Evolutionary conservation across 2,329 filamentous ascomycete species (phyloP).

Genomic region (Penicillium sp.): DNA sequence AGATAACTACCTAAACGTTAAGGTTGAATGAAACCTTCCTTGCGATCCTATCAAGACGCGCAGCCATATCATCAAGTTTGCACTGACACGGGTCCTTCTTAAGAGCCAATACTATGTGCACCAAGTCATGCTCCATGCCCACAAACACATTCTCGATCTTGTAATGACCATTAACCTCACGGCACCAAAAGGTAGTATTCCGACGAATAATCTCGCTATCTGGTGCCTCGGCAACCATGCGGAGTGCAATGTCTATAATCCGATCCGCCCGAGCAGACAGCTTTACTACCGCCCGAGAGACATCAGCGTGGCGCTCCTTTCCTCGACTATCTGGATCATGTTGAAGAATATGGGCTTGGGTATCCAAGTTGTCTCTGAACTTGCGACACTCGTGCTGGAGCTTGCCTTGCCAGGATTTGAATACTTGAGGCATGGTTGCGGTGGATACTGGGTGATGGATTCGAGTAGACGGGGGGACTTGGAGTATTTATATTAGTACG

Average conservation of each 20-base stretch:
- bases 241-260: not conserved
- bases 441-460: not conserved
- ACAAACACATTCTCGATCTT: not conserved
- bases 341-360: not conserved
- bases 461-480: not conserved
- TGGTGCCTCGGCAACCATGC: not conserved
- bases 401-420: not conserved
- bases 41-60: not conserved
- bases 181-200: not conserved
- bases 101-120: not conserved
- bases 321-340: not conserved
- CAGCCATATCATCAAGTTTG: not conserved
- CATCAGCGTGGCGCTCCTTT: not conserved
- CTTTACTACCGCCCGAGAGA: not conserved
- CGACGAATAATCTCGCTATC: not conserved
- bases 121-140: not conserved
- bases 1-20: not conserved
- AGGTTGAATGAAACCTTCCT: not conserved
- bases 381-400: not conserved
- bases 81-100: not conserved
- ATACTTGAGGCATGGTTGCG: not conserved
- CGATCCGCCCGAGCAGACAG: not conserved
- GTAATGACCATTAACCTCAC: not conserved
- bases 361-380: not conserved
- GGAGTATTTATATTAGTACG: not conserved